Evolutionary conservation across 202 grass and related monocot genomes (phyloP), one percentile per base, ranked within the genome.

Genomic region (Digitaria exilis): DNA sequence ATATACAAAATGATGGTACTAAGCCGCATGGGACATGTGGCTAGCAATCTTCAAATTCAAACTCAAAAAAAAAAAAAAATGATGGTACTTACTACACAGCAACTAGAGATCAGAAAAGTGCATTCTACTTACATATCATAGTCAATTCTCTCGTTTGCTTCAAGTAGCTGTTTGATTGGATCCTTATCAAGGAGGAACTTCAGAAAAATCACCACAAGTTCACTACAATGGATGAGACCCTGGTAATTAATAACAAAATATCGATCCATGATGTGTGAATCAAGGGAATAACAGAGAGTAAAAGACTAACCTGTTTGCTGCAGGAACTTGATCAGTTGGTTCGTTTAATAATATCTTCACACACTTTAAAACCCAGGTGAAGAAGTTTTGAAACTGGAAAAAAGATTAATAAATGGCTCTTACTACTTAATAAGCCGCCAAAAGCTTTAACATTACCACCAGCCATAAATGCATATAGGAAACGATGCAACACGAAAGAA

Each of bases 351-450:
- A 86, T 84, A 93, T 88, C 85, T 93, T 98, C 43, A 92, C 88
- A 78, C 82, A 93, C 84, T 89, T 95, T 75, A 94, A 86, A 83
- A 98, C 87, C 95, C 95, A 98, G 68, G 85, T 94, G 60, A 94
- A 93, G 80, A 98, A 98, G 91, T 98, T 98, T 86, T 98, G 92
- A 69, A 93, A 93, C 95, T 98, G 95, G 25, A 45, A 75, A 71
- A 30, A 35, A 56, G 43, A 86, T 72, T 13, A 54, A 87, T 22
- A 77, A 80, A 74, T 74, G 72, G 59, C 74, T 52, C 83, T 78
- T 82, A 89, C 65, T 73, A 37, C 28, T 82, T 59, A 80, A 82
- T 26, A 77, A 77, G 37, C 30, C 48, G 64, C 25, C 15, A 63
- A 82, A 69, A 48, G 49, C 51, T 71, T 71, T 44, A 55, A 19